Evolutionary conservation across 108 stramenopile genomes (phyloP), one percentile per base, ranked within the genome.

Genomic region (Cyclotella sp.): DNA sequence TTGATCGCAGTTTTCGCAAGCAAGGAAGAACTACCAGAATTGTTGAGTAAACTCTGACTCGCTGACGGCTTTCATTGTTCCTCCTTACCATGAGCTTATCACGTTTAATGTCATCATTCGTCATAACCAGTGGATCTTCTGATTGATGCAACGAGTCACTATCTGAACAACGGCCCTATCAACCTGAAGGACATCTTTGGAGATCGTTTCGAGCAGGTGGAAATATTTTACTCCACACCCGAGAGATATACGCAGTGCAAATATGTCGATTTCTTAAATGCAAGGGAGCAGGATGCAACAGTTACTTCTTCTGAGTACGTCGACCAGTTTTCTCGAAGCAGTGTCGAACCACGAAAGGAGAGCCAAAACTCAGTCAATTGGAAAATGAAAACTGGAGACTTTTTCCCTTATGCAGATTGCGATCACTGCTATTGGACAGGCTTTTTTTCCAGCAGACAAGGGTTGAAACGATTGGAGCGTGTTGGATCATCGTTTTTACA

Each of bases 401-500:
- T 97, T 74, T 95, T 98, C 64, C 98, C 98, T n/a, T 97, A 97
- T 75, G 80, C 92, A 53, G 96, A 97, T 74, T 89, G 90, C 68
- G 78, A 87, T 41, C 85, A 97, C 68, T 86, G 91, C 66, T 97
- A 93, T 80, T 98, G 98, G 98, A 96, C 97, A 15, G 97, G 98
- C 0, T 98, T 96, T 79, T 97, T 96, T 83, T 90, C 97, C 9
- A 89, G 88, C 28, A 87, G 98, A 11, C 80, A 96, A 15, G 80
- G 87, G 9, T 79, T 97, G 19, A 99, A 98, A 69, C 77, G 89
- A 42, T 79, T 94, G 46, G 95, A 97, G 59, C 84, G 97, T 29
- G 90, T 88, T 16, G 88, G 83, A 26, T 92, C 92, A 5, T 78
- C 86, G 9, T 87, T 93, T 63, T 63, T 98, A 6, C 82, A 86